These are phyloP conservation scores for Tetrapisispora taiwanensis DNA, from an alignment of 805 yeast species.

Conservation along the genomic window DNA sequence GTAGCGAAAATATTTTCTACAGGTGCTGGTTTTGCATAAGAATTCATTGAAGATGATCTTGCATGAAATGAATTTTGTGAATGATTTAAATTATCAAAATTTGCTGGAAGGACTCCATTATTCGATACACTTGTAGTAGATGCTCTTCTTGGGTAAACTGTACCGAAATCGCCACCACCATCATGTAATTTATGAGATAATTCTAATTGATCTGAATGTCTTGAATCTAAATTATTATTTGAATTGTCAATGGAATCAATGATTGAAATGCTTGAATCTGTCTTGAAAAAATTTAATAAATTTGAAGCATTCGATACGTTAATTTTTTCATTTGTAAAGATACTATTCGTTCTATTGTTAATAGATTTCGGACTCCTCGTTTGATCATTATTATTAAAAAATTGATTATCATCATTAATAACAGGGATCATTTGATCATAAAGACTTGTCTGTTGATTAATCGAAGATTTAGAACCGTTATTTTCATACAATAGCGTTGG, in stretches of 20 bases:
- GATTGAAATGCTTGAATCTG: not conserved
- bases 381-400: slow-evolving; percentile 12
- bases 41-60: slow-evolving; percentile 20
- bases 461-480: slow-evolving; percentile 12
- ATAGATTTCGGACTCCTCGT: not conserved
- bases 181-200: slow-evolving; percentile 14
- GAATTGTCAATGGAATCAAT: not conserved
- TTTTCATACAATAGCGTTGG: slow-evolving; percentile 3
- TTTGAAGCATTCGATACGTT: not conserved
- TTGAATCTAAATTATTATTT: not conserved
- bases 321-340: not conserved
- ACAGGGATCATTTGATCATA: slow-evolving; percentile 22
- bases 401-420: slow-evolving; percentile 3
- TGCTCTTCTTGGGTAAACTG: slow-evolving; percentile 21
- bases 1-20: slow-evolving; percentile 19
- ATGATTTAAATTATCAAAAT: not conserved
- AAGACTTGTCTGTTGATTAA: slow-evolving; percentile 10
- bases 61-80: slow-evolving; percentile 16
- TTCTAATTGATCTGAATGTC: slow-evolving; percentile 9
- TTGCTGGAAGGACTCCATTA: not conserved
- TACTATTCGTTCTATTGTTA: not conserved
- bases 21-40: slow-evolving; percentile 13
- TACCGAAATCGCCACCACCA: slow-evolving; percentile 20
- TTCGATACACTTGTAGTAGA: slow-evolving; percentile 3
- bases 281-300: not conserved